Evolutionary conservation across 2,329 filamentous ascomycete species (phyloP).

Genomic region (Hypocrella siamensis): DNA sequence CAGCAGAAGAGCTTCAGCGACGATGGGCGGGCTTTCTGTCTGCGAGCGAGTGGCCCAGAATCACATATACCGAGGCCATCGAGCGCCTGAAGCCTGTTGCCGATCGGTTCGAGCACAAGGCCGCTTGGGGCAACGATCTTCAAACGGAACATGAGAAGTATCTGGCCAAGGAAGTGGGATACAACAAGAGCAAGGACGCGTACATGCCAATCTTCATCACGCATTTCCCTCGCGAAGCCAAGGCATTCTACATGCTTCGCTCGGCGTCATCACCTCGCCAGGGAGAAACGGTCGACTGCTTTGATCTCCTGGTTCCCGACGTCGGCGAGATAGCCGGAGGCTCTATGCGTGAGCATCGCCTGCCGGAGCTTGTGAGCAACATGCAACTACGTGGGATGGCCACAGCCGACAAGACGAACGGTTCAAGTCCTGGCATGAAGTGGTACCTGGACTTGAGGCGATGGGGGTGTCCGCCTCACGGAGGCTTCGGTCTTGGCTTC

Average conservation of each 20-base stretch:
- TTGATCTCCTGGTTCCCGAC: constrained; percentile 76
- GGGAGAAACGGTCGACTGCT: constrained; percentile 61
- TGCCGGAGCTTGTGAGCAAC: constrained; percentile 47
- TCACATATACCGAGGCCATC: constrained; percentile 73
- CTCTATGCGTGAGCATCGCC: constrained; percentile 73
- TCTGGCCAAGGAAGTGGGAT: constrained; percentile 53
- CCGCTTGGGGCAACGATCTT: constrained; percentile 57
- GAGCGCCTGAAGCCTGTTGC: constrained; percentile 45
- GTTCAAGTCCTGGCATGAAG: constrained; percentile 29
- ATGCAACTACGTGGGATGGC: constrained; percentile 56
- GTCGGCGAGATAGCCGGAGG: constrained; percentile 79
- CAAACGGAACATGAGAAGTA: constrained; percentile 89
- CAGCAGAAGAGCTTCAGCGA: constrained; percentile 33
- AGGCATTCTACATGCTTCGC: constrained; percentile 64
- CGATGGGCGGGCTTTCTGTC: constrained; percentile 58
- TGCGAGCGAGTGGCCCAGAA: constrained; percentile 50
- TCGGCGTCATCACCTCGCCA: constrained; percentile 13
- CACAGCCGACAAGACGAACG: constrained; percentile 15
- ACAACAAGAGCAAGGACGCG: constrained; percentile 25
- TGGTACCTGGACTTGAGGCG: constrained; percentile 84
- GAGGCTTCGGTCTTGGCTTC: constrained; percentile 81
- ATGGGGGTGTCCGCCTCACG: constrained; percentile 85
- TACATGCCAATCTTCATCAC: constrained; percentile 73
- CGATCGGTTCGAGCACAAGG: constrained; percentile 48
- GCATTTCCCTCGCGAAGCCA: constrained; percentile 75